Conservation (phyloP, 257 asterid genomes). For the Linderniella brevidens region DNA sequence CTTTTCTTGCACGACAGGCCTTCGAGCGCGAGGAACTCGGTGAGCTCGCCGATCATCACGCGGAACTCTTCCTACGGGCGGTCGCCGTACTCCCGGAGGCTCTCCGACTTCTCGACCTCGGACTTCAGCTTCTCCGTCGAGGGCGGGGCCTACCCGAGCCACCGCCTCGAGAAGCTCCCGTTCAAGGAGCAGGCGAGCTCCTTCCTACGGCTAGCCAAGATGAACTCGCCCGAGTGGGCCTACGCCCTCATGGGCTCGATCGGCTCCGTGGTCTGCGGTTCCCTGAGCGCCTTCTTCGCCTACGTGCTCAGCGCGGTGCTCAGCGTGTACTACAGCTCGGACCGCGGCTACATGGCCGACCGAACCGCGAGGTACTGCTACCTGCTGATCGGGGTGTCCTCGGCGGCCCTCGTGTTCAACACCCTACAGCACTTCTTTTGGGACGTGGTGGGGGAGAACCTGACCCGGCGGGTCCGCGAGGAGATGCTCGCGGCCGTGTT, state of each 20-base stretch:
- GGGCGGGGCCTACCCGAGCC: constrained; percentile 39
- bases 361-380: constrained; percentile 82
- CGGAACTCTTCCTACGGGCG: constrained; percentile 65
- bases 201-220: constrained; percentile 60
- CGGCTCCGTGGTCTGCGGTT: constrained; percentile 68
- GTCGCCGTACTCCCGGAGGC: constrained; percentile 58
- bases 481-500: constrained; percentile 71
- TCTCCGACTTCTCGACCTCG: constrained; percentile 67
- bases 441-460: constrained; percentile 68
- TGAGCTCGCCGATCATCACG: constrained; percentile 62
- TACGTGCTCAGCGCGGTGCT: constrained; percentile 71
- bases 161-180: constrained; percentile 52
- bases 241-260: constrained; percentile 62
- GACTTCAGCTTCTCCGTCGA: constrained; percentile 65
- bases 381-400: constrained; percentile 72
- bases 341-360: constrained; percentile 49
- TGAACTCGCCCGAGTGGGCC: constrained; percentile 77
- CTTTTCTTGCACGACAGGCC: constrained; percentile 28
- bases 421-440: constrained; percentile 66
- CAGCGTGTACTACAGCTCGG: constrained; percentile 60
- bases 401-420: constrained; percentile 70
- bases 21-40: constrained; percentile 72
- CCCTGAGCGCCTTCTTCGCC: constrained; percentile 70
- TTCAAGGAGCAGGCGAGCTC: constrained; percentile 70
- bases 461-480: constrained; percentile 70